phyloP scores from a whole-genome alignment of 768 basidiomycete genomes.

The Rhodotorula toruloides region DNA sequence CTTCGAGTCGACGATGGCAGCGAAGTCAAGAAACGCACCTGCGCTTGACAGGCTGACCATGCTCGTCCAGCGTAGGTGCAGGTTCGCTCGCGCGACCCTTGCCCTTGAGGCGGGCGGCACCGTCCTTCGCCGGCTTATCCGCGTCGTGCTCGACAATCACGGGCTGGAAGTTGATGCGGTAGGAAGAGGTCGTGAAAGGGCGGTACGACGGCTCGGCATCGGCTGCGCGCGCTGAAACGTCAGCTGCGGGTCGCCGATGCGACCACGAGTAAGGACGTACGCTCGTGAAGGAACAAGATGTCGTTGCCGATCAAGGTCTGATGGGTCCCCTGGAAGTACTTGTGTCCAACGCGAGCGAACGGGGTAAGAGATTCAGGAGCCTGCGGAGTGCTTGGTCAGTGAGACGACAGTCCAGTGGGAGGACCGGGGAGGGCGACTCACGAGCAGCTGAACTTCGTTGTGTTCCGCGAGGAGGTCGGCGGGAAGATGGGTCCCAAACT shows the following conservation, averaged over 20 bases:
- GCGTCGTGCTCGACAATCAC: neutral
- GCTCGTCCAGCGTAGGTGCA: neutral
- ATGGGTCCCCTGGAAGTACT: constrained; percentile 21
- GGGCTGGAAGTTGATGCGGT: constrained; percentile 26
- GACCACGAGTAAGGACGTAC: neutral
- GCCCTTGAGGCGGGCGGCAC: neutral
- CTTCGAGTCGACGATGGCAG: neutral
- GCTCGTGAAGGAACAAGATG: constrained; percentile 7
- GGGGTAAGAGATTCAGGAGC: constrained; percentile 6
- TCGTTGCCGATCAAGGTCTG: constrained; percentile 24
- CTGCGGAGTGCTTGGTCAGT: neutral
- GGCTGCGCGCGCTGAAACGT: neutral
- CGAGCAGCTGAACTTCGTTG: constrained; percentile 20
- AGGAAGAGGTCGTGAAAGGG: constrained; percentile 11
- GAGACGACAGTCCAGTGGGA: no score
- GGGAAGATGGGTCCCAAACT: constrained; percentile 11
- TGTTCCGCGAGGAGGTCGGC: neutral
- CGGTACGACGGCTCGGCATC: neutral
- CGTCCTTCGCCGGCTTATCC: neutral
- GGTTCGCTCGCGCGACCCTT: neutral
- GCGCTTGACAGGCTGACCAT: neutral
- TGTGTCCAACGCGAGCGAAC: constrained; percentile 9
- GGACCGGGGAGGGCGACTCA: neutral
- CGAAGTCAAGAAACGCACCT: neutral
- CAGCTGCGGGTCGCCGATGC: neutral